Percentiles rank a stretch among this genome's conserved stretches.
Evolutionary conservation across 352 stramenopile species (phyloP).

Genomic region (Discostella stelligera): DNA sequence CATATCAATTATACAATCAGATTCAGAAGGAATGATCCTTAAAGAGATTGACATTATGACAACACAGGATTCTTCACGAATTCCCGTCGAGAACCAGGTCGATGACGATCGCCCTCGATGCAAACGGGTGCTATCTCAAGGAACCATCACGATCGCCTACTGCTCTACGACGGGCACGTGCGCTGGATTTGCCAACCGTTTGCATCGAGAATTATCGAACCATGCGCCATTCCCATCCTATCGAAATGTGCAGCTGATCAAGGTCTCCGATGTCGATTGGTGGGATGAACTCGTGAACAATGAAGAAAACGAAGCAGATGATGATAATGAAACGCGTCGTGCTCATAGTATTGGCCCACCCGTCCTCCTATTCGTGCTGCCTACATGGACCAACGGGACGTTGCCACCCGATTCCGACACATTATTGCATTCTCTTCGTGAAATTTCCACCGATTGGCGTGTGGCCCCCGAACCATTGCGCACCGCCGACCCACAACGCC

Average conservation of each 20-base stretch:
- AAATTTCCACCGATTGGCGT: conserved; percentile 77
- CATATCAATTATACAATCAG: neutral
- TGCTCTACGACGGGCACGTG: conserved; percentile 73
- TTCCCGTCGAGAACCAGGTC: neutral
- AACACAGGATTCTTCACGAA: neutral
- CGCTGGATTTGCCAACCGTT: conserved; percentile 39
- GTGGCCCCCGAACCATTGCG: conserved; percentile 64
- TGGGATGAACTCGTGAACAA: conserved; percentile 81
- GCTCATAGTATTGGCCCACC: conserved; percentile 24
- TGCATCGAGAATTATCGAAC: conserved; percentile 20
- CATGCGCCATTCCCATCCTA: conserved; percentile 10
- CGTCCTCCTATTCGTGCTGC: conserved; percentile 65
- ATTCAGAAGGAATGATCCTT: conserved; percentile 2
- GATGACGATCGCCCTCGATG: neutral
- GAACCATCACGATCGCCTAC: conserved; percentile 71
- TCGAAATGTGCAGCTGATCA: conserved; percentile 34
- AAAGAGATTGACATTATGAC: conserved; percentile 8
- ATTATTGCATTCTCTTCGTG: conserved; percentile 33
- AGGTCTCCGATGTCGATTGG: conserved; percentile 75
- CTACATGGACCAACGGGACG: conserved; percentile 65
- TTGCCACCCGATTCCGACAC: conserved; percentile 47
- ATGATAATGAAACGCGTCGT: neutral
- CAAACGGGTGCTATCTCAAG: conserved; percentile 16
- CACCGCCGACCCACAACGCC: conserved; percentile 15
- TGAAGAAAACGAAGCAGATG: conserved; percentile 43